Base-by-base conservation (phyloP, 129 eudicot genomes). In the Pseudognaphalium luteoalbum region DNA sequence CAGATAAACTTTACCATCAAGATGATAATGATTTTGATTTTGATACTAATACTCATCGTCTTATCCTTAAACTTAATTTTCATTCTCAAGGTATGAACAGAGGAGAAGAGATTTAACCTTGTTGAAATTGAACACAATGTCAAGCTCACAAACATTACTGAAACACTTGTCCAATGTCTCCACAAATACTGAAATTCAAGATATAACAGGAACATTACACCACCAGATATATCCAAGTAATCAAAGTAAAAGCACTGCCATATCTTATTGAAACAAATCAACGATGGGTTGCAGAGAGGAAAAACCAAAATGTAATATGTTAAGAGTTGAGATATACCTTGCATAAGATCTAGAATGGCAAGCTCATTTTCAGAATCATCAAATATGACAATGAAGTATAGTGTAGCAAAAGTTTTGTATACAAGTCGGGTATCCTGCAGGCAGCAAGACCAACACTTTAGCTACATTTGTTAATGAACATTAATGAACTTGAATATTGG, bases 301-400 rank as follows among this genome's bases (percentile, higher is more conserved):
- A 33, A 34, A 73, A 62, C 32, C 30, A 44, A 30, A 66, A 17
- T 70, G 20, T 8, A 20, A n/a, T 47, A n/a, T 47, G 59, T 29
- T 59, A 41, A 54, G 50, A 65, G 15, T 20, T 32, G 8, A 47
- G n/a, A 47, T 4, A 63, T 84, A 94, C 99, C 99, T 94, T 94
- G 97, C 86, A 94, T 94, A 32, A 94, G 89, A 77, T 94, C 99
- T 59, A 94, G 85, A 85, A 94, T 94, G 25, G 97, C 99, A 61
- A 94, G 88, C 86, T 94, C 99, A 70, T 94, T 94, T 79, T 94
- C 99, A 62, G 96, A 87, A 33, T 81, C 85, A 75, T 94, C 99
- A 81, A 89, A 91, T 71, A 94, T 81, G 82, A 94, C 80, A 21
- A 94, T 89, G 66, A 94, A 84, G 86, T 89, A 91, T 33, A 94